A percentile compares a stretch with the other conserved stretches of the same genome.
These are phyloP conservation scores for Brassica incana DNA, from an alignment of 345 rosid species.

Conservation along the genomic window DNA sequence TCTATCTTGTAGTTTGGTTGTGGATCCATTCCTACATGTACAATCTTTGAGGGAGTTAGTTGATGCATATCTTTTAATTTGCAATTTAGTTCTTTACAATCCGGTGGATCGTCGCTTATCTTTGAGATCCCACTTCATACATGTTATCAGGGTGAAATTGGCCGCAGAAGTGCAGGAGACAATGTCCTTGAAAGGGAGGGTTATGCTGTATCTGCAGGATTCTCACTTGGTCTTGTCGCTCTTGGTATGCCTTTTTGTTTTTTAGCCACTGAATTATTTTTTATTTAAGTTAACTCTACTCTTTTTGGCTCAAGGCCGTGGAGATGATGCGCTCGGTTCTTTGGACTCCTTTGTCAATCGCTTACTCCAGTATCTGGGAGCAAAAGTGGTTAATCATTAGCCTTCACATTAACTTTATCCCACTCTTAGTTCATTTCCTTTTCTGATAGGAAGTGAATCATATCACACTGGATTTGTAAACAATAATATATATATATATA, in stretches of 20 bases:
- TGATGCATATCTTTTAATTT: slow-evolving; percentile 5
- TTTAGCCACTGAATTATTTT: slow-evolving; percentile 6
- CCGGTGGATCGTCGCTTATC: slow-evolving; percentile 14
- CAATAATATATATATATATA: slow-evolving; percentile 2
- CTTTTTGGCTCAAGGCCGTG: slow-evolving; percentile 72
- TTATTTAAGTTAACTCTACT: slow-evolving; percentile 20
- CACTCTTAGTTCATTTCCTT: slow-evolving; percentile 5
- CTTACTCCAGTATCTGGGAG: slow-evolving; percentile 82
- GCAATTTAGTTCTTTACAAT: slow-evolving; percentile 8
- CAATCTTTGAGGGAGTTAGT: slow-evolving; percentile 3
- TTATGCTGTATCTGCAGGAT: slow-evolving; percentile 98
- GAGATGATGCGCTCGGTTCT: slow-evolving; percentile 73
- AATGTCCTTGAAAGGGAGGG: slow-evolving; percentile 99
- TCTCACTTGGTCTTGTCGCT: slow-evolving; percentile 92
- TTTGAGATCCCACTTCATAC: slow-evolving; percentile 31
- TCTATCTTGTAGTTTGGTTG: background rate
- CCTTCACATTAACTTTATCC: slow-evolving; percentile 34
- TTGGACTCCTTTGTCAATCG: slow-evolving; percentile 74
- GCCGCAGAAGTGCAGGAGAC: slow-evolving; percentile 97
- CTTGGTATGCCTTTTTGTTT: slow-evolving; percentile 59
- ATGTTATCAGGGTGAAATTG: slow-evolving; percentile 76
- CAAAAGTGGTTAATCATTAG: slow-evolving; percentile 62
- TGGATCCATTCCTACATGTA: background rate
- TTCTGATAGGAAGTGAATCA: slow-evolving; percentile 17
- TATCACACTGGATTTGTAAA: background rate